phyloP scores from a whole-genome alignment of 1,284 basidiomycete species.

The Mycena citricolor region DNA sequence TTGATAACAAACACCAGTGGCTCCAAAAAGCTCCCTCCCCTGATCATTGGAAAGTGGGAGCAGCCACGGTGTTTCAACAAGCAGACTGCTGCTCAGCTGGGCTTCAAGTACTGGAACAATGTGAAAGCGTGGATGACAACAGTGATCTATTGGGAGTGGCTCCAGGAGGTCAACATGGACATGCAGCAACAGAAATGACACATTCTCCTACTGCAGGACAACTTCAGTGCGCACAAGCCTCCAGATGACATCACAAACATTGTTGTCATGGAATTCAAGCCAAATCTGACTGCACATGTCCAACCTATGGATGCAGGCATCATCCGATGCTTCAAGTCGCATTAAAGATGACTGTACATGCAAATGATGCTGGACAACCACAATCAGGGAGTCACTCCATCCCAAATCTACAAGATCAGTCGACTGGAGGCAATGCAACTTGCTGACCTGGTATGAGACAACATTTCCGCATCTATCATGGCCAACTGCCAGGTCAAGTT shows the following conservation, averaged over 20 bases:
- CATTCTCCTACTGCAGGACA: slow-evolving; percentile 33
- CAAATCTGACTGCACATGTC: slow-evolving; percentile 30
- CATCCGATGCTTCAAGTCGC: slow-evolving; percentile 29
- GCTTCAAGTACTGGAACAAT: slow-evolving; percentile 32
- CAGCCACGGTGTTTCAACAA: slow-evolving; percentile 32
- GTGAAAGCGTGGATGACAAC: slow-evolving; percentile 37
- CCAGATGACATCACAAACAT: slow-evolving; percentile 27
- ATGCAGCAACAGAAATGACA: slow-evolving; percentile 27
- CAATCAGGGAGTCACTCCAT: slow-evolving; percentile 26
- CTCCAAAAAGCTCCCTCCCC: slow-evolving; percentile 27
- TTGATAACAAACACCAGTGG: slow-evolving; percentile 33
- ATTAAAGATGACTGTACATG: slow-evolving; percentile 24
- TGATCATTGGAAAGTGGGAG: slow-evolving; percentile 36
- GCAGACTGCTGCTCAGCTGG: slow-evolving; percentile 14
- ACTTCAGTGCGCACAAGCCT: slow-evolving; percentile 32
- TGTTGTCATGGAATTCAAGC: slow-evolving; percentile 27
- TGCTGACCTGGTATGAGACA: slow-evolving; percentile 31
- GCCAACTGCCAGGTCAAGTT: slow-evolving; percentile 36
- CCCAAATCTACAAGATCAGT: slow-evolving; percentile 38
- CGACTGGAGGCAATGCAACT: slow-evolving; percentile 35
- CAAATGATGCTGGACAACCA: slow-evolving; percentile 31
- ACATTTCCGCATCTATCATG: slow-evolving; percentile 30
- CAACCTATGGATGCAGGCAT: slow-evolving; percentile 33
- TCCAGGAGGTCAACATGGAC: slow-evolving; percentile 26
- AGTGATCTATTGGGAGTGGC: slow-evolving; percentile 33